Evolutionary conservation across 192 early-diverging fungal genomes (phyloP), one percentile per base, ranked within the genome.

Genomic region (Coemansia sp.): DNA sequence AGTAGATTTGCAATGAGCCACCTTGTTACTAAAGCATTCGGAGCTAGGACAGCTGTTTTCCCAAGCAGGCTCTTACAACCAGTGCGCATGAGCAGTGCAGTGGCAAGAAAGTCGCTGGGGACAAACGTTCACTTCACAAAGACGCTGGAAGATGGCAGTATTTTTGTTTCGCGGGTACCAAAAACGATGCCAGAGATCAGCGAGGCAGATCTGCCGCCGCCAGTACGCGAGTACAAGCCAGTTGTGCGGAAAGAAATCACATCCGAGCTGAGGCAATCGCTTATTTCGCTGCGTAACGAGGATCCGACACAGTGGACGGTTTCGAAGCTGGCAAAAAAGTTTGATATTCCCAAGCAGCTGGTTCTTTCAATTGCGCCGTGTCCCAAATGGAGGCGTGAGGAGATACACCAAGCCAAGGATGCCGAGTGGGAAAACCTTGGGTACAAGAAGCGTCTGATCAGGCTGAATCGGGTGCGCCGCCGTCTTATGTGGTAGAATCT

Each of bases 221-320:
- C 43, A 0, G 43, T 76, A 42, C 68, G 62, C 28, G 37, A 74
- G 51, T 49, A 67, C 55, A 63, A 42, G 37, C 63, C 68, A 3
- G 63, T 3, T 2, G 42, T 45, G 40, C 21, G 56, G n/a, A 71
- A 57, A 33, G 60, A 57, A 29, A 48, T 84, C 58, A 75, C 82
- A 2, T 29, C 51, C 35, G 74, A 75, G 67, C 35, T 69, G 43
- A 51, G 37, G 64, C 69, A 71, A 9, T 66, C 72, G 23, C 49
- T 84, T 31, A 21, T 30, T 12, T 64, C 67, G 48, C 73, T 84
- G 39, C 76, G 82, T 34, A 68, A 59, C 67, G 71, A 79, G 74
- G 82, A 84, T 29, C 82, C 82, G 16, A 64, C 60, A 18, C 77
- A 72, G 33, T 84, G 82, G 82, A 84, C 77, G 9, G 71, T 70